Conservation (phyloP, 345 rosid genomes). For the Eucalyptus cloeziana region DNA sequence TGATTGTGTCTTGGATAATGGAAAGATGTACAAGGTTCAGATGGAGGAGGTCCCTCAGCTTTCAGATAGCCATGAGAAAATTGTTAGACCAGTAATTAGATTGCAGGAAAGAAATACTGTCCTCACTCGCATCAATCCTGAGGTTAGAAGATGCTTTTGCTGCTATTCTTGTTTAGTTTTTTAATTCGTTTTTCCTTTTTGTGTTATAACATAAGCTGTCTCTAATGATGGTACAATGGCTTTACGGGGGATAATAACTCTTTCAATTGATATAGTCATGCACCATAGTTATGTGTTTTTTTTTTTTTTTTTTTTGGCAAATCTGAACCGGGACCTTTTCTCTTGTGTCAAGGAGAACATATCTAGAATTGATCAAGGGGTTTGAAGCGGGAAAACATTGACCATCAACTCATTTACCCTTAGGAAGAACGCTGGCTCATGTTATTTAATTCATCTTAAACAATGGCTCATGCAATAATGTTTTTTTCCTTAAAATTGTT, state of each 20-base stretch:
- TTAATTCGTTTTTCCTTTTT: not conserved
- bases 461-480: not conserved
- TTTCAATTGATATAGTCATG: not conserved
- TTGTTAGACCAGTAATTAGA: slow-evolving; percentile 79
- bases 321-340: not conserved
- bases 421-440: not conserved
- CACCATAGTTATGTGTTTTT: not conserved
- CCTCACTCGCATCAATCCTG: slow-evolving; percentile 94
- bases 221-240: not conserved
- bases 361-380: not conserved
- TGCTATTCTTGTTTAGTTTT: not conserved
- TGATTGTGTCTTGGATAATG: slow-evolving; percentile 60
- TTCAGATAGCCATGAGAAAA: slow-evolving; percentile 54
- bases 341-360: not conserved
- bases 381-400: not conserved
- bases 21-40: slow-evolving; percentile 63
- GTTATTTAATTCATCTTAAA: not conserved
- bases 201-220: not conserved
- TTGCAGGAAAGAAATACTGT: slow-evolving; percentile 69
- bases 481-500: not conserved
- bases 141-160: slow-evolving; percentile 29
- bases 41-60: slow-evolving; percentile 61
- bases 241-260: not conserved
- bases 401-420: not conserved
- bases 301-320: not conserved